Percentiles rank a stretch among this genome's conserved stretches.
phyloP scores from a whole-genome alignment of 176 grass and related monocot species.

The Raddia distichophylla region DNA sequence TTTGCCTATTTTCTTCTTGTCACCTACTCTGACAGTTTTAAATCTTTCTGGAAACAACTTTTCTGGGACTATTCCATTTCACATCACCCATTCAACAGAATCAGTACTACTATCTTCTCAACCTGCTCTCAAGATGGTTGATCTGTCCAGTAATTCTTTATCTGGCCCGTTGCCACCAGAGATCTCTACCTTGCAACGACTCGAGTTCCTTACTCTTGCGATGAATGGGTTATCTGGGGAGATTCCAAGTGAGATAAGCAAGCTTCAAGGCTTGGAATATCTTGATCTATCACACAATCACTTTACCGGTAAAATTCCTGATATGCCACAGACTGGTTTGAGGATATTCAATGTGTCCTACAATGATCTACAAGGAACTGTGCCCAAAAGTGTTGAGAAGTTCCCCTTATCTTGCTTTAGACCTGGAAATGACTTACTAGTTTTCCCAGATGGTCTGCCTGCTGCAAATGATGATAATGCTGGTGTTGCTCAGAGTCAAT shows the following conservation, averaged over 20 bases:
- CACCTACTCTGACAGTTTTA: constrained; percentile 63
- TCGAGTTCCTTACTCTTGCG: constrained; percentile 65
- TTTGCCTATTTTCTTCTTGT: constrained; percentile 70
- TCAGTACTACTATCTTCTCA: constrained; percentile 69
- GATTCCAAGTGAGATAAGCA: constrained; percentile 77
- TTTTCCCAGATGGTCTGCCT: constrained; percentile 72
- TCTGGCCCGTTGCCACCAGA: constrained; percentile 70
- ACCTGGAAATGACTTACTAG: constrained; percentile 78
- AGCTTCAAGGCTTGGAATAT: constrained; percentile 66
- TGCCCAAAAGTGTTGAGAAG: constrained; percentile 80
- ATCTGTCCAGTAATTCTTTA: constrained; percentile 85
- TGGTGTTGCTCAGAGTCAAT: constrained; percentile 31
- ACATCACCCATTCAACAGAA: constrained; percentile 70
- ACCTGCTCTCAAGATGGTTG: constrained; percentile 67
- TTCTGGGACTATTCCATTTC: constrained; percentile 75
- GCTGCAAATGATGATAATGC: constrained; percentile 48
- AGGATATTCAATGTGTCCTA: constrained; percentile 83
- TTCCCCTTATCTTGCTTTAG: constrained; percentile 79
- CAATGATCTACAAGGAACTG: constrained; percentile 77
- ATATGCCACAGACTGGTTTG: constrained; percentile 70
- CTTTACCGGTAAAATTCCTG: constrained; percentile 74
- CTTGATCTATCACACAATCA: constrained; percentile 89
- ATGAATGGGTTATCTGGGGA: constrained; percentile 82
- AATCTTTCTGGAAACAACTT: constrained; percentile 87
- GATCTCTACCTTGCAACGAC: constrained; percentile 79